Evolutionary conservation across 2,329 filamentous ascomycete genomes (phyloP).

Genomic region (Aspergillus hortae): DNA sequence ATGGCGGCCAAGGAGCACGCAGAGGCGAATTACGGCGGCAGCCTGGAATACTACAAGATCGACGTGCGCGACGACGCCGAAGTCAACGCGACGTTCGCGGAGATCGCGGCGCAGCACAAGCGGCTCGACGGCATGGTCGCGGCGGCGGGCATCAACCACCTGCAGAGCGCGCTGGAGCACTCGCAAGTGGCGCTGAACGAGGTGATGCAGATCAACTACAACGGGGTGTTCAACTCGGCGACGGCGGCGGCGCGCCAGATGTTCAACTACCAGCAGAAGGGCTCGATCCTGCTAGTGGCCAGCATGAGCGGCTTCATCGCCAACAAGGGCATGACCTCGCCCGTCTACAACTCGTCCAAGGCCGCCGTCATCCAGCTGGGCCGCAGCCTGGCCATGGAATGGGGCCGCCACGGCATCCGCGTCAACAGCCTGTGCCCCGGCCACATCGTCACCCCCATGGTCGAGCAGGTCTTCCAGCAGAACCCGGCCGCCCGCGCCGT

Average conservation of each 20-base stretch:
- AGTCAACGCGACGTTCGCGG: slow-evolving; percentile 32
- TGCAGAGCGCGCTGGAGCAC: slow-evolving; percentile 40
- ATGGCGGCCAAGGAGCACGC: slow-evolving; percentile 35
- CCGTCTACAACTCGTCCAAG: slow-evolving; percentile 54
- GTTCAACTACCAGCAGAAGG: slow-evolving; percentile 47
- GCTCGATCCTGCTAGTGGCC: slow-evolving; percentile 49
- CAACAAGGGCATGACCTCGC: slow-evolving; percentile 44
- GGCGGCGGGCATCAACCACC: slow-evolving; percentile 42
- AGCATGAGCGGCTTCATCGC: slow-evolving; percentile 51
- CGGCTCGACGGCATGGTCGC: slow-evolving; percentile 42
- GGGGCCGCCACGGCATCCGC: slow-evolving; percentile 49
- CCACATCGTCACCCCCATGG: slow-evolving; percentile 67
- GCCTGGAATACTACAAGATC: slow-evolving; percentile 45
- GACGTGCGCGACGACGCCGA: slow-evolving; percentile 43
- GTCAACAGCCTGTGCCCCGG: slow-evolving; percentile 55
- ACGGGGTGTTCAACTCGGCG: slow-evolving; percentile 48
- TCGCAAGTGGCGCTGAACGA: slow-evolving; percentile 39
- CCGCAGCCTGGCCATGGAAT: slow-evolving; percentile 52
- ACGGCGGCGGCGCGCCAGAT: slow-evolving; percentile 48
- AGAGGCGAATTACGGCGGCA: slow-evolving; percentile 34
- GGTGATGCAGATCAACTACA: slow-evolving; percentile 49
- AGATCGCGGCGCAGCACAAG: slow-evolving; percentile 32
- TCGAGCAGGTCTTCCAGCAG: slow-evolving; percentile 71
- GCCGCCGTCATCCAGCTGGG: slow-evolving; percentile 52
- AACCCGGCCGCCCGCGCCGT: slow-evolving; percentile 58